These are phyloP conservation scores for Pisolithus tinctorius DNA, from an alignment of 768 basidiomycete genomes.

Conservation along the genomic window DNA sequence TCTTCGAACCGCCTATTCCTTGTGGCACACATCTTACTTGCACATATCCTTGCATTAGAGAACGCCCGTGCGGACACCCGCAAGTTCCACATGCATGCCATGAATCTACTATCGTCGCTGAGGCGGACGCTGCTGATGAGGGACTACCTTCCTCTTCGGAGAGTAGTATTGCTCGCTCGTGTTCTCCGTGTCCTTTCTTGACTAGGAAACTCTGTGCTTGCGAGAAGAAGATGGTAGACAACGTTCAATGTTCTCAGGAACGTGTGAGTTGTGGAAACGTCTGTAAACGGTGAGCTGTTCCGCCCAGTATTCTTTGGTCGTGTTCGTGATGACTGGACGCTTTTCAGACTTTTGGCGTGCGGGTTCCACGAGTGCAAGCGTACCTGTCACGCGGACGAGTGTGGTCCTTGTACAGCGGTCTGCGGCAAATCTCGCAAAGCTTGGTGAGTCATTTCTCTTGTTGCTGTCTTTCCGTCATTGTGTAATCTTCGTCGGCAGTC, in stretches of 20 bases:
- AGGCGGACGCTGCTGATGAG: constrained; percentile 20
- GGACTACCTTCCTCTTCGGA: constrained; percentile 8
- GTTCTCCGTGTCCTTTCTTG: constrained; percentile 86
- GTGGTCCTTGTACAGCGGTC: too few relatives aligned
- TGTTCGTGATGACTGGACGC: not conserved
- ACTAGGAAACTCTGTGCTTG: constrained; percentile 81
- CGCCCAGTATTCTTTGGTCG: not conserved
- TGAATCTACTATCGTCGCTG: constrained; percentile 41
- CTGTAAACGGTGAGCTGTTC: constrained; percentile 64
- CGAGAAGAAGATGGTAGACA: constrained; percentile 73
- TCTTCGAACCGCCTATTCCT: constrained; percentile 81
- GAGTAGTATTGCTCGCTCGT: constrained; percentile 23
- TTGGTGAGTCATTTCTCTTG: too few relatives aligned
- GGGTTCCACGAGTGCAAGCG: too few relatives aligned
- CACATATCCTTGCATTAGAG: constrained; percentile 68
- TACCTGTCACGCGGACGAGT: too few relatives aligned
- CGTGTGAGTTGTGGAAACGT: constrained; percentile 73
- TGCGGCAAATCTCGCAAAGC: too few relatives aligned
- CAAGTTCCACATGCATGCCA: constrained; percentile 78
- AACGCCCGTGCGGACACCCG: constrained; percentile 80
- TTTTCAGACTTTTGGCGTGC: too few relatives aligned
- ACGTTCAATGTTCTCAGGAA: constrained; percentile 79
- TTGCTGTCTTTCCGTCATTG: not conserved
- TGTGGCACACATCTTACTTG: constrained; percentile 82
- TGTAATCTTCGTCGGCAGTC: constrained; percentile 28